phyloP scores from a whole-genome alignment of 306 rosid genomes.

The Geum urbanum region DNA sequence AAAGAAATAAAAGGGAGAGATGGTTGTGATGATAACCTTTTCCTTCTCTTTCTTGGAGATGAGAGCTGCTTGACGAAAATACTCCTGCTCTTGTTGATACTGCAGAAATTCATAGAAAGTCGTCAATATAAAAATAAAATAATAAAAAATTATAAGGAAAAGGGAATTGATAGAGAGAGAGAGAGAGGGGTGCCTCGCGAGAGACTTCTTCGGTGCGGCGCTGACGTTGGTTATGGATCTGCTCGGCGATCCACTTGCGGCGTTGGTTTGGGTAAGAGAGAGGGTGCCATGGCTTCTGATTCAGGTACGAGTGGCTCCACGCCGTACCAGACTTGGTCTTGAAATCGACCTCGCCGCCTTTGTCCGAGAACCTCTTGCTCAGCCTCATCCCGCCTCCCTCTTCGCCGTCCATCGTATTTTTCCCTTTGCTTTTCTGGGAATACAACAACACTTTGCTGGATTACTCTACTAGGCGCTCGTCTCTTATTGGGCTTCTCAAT shows the following conservation, averaged over 20 bases:
- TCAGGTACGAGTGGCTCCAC: conserved; percentile 89
- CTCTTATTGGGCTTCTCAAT: no score
- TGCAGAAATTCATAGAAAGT: conserved; percentile 19
- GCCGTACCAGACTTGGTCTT: conserved; percentile 86
- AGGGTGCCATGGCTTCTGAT: conserved; percentile 99
- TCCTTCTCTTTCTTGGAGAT: conserved; percentile 86
- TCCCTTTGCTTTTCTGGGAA: no score
- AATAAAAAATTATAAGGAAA: neutral
- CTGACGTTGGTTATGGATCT: conserved; percentile 56
- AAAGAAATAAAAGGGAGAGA: neutral
- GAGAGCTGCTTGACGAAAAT: conserved; percentile 72
- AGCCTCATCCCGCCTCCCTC: conserved; percentile 71
- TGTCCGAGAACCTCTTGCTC: conserved; percentile 69
- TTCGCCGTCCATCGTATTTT: conserved; percentile 67
- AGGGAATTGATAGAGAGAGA: neutral
- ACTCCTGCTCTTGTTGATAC: conserved; percentile 95
- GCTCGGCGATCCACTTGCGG: conserved; percentile 98
- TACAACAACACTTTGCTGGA: no score
- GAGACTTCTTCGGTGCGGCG: conserved; percentile 79
- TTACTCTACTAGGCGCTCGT: no score
- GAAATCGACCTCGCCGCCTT: conserved; percentile 70
- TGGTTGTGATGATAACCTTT: conserved; percentile 39
- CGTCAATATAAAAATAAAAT: neutral
- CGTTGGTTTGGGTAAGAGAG: conserved; percentile 97
- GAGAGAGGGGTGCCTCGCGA: conserved; percentile 53